These are phyloP conservation scores for Barnettozyma vustinii DNA, from an alignment of 805 yeast species.

Conservation along the genomic window DNA sequence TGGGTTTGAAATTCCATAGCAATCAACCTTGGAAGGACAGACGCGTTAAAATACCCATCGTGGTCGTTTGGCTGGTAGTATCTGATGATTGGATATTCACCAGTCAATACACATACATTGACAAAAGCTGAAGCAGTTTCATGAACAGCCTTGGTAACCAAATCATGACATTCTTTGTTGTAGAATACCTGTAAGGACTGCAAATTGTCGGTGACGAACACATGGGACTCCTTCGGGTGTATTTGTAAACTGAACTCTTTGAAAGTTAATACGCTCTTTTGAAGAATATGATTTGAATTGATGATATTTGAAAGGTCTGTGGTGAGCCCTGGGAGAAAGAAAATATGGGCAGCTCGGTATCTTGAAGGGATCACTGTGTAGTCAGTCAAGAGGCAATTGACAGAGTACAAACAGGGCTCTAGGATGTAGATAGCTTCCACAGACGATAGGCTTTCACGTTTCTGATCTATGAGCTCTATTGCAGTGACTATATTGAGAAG, in stretches of 20 bases:
- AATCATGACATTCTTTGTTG: constrained; percentile 55
- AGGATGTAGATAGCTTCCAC: constrained; percentile 78
- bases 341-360: constrained; percentile 68
- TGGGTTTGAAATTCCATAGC: constrained; percentile 68
- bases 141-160: constrained; percentile 53
- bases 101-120: constrained; percentile 68
- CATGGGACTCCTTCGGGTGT: constrained; percentile 63
- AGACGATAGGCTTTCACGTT: constrained; percentile 54
- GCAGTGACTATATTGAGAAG: constrained; percentile 54
- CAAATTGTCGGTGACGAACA: constrained; percentile 61
- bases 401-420: constrained; percentile 60
- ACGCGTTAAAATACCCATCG: constrained; percentile 46
- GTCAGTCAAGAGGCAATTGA: constrained; percentile 78
- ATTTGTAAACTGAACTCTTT: constrained; percentile 43
- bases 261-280: constrained; percentile 27
- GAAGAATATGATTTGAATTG: constrained; percentile 26
- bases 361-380: constrained; percentile 58
- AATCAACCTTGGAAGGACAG: constrained; percentile 58
- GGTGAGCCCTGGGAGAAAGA: constrained; percentile 60
- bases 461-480: constrained; percentile 57
- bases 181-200: constrained; percentile 69
- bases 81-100: constrained; percentile 85
- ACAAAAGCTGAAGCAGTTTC: constrained; percentile 61
- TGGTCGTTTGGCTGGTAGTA: constrained; percentile 52
- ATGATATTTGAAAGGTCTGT: constrained; percentile 26